These are phyloP conservation scores for Volvariella volvacea DNA, from an alignment of 1,284 basidiomycete genomes.

Conservation along the genomic window DNA sequence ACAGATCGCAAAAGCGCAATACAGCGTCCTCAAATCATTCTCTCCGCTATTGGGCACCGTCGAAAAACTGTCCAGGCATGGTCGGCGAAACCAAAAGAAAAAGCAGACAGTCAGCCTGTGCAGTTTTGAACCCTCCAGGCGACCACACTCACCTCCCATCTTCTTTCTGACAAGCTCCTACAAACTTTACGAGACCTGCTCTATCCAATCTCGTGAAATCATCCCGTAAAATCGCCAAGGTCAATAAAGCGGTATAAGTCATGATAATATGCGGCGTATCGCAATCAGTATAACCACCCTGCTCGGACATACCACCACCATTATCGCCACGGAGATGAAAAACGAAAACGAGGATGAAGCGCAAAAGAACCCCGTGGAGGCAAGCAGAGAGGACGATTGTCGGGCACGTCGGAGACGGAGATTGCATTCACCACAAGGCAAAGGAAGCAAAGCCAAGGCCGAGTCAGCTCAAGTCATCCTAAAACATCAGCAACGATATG, in stretches of 20 bases:
- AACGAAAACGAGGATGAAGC: neutral
- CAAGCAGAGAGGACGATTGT: slow-evolving; percentile 8
- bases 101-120: slow-evolving; percentile 1
- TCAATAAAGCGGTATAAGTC: slow-evolving; percentile 84
- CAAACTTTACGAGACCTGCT: slow-evolving; percentile 51
- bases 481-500: no score
- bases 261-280: slow-evolving; percentile 84
- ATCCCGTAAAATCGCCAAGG: slow-evolving; percentile 79
- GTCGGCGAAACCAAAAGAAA: slow-evolving; percentile 3
- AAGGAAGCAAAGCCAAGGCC: slow-evolving; percentile 8
- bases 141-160: slow-evolving; percentile 68
- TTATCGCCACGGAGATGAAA: neutral
- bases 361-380: neutral
- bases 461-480: no score
- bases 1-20: slow-evolving; percentile 83
- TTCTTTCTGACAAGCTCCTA: slow-evolving; percentile 63
- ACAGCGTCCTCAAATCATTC: slow-evolving; percentile 77
- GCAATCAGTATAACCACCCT: slow-evolving; percentile 31
- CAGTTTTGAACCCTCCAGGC: neutral
- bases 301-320: no score
- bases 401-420: no score
- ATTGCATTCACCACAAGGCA: slow-evolving; percentile 11
- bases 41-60: slow-evolving; percentile 62
- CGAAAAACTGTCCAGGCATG: slow-evolving; percentile 55
- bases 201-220: slow-evolving; percentile 67